Evolutionary conservation across 148 eudicot genomes (phyloP).

Genomic region (Linanthus parryae): DNA sequence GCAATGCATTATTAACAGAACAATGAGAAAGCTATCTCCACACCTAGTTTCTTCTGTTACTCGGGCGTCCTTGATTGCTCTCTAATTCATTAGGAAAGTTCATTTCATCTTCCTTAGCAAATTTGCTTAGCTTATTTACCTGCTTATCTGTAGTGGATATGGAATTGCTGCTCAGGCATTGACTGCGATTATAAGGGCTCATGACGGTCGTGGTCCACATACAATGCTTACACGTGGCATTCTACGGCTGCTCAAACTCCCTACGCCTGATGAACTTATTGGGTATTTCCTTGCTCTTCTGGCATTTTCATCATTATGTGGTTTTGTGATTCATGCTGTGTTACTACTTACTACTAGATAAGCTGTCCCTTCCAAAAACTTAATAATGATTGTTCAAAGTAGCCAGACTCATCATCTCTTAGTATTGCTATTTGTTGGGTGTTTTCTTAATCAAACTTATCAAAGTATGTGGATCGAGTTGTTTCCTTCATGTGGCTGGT

Average conservation of each 20-base stretch:
- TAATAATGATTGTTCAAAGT: neutral
- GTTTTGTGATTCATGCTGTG: too few relatives aligned
- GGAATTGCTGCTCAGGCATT: slow-evolving; percentile 86
- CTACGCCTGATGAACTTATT: slow-evolving; percentile 77
- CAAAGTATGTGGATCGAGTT: too few relatives aligned
- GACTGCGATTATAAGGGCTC: slow-evolving; percentile 79
- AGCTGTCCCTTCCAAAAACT: neutral
- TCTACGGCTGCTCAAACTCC: slow-evolving; percentile 48
- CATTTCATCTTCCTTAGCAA: neutral
- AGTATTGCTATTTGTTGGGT: neutral
- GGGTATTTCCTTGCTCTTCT: slow-evolving; percentile 38
- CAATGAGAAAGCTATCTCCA: too few relatives aligned
- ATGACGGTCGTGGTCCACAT: slow-evolving; percentile 81
- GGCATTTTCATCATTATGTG: neutral
- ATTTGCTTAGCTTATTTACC: neutral
- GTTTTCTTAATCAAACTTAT: too few relatives aligned
- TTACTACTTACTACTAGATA: too few relatives aligned
- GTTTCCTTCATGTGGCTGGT: too few relatives aligned
- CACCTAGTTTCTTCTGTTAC: too few relatives aligned
- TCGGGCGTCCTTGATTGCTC: neutral
- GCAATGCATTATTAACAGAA: too few relatives aligned
- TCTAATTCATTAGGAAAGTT: too few relatives aligned
- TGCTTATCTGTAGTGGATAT: slow-evolving; percentile 61
- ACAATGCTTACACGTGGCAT: slow-evolving; percentile 53
- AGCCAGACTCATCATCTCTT: too few relatives aligned